Evolutionary conservation across 192 early-diverging fungal species (phyloP), one percentile per base, ranked within the genome.

Genomic region (Pecoramyces ruminantium): DNA sequence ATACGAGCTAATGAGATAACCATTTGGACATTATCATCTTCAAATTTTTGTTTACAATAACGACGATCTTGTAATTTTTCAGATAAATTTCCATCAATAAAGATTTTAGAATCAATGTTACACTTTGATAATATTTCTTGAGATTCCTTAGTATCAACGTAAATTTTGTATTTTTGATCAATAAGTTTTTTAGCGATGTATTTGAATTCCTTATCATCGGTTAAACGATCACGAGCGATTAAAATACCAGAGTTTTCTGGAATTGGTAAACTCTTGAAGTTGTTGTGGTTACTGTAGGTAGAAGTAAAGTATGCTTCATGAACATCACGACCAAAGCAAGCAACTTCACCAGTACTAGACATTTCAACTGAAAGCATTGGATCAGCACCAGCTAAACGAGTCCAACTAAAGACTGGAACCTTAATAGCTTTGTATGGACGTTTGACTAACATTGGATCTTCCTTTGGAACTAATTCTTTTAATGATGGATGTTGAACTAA

Each of bases 281-380:
- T 95, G 86, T 96, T 96, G 81, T 91, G 90, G 83, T 95, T 96
- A 67, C 94, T 90, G 78, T 94, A 89, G 13, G 97, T 87, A 21
- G 94, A 87, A 16, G 92, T 83, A 40, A 96, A 87, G 87, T 93
- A 97, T 9, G 96, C 95, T 83, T 97, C 94, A 77, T 93, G 88
- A 78, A 96, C 93, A 81, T 97, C 92, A 30, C 88, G 87, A 29
- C 97, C 97, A 83, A 99, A 99, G 87, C 96, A 97, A 0, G 97
- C 97, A 21, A 99, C 96, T 88, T 99, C 97, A 79, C 97, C 97
- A 5, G 97, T 99, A 18, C 94, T 96, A 28, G 96, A 93, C 97
- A 99, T 99, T 87, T 99, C 97, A 79, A 99, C 97, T 80, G 96
- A 96, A 39, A 99, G 88, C 87, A 96, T 92, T 42, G 97, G 96